A percentile compares a stretch with the other conserved stretches of the same genome.
Conservation (phyloP, 2,329 filamentous ascomycete species). For the Sordariomycetes sp. region DNA sequence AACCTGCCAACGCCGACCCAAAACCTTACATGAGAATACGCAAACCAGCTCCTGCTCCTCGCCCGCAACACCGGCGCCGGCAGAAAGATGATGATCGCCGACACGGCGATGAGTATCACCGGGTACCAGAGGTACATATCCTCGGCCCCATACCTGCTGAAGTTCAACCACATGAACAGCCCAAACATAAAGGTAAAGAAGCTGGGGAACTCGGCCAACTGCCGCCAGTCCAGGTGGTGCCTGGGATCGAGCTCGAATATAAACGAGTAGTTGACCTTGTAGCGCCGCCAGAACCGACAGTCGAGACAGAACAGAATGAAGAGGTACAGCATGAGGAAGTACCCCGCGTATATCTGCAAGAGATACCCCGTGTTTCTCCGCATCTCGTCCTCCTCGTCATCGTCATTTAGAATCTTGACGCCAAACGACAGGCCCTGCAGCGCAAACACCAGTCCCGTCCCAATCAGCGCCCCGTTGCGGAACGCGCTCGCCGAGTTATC, state of each 20-base stretch:
- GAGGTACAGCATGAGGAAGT: conserved; percentile 71
- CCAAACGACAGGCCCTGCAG: conserved; percentile 54
- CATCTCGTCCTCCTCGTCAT: conserved; percentile 30
- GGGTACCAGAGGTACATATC: conserved; percentile 77
- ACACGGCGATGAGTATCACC: conserved; percentile 60
- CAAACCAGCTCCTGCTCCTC: conserved; percentile 70
- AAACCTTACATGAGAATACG: conserved; percentile 62
- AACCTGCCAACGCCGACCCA: too few relatives aligned
- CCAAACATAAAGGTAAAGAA: conserved; percentile 71
- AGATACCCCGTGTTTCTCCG: conserved; percentile 50
- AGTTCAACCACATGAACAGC: conserved; percentile 81
- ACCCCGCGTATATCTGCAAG: conserved; percentile 84
- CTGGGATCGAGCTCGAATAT: conserved; percentile 93
- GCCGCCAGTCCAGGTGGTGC: conserved; percentile 78
- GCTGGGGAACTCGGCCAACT: conserved; percentile 75
- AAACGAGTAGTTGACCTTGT: conserved; percentile 91
- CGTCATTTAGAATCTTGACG: conserved; percentile 26
- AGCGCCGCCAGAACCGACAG: conserved; percentile 68
- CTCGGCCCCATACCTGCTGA: conserved; percentile 51
- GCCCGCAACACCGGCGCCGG: conserved; percentile 65
- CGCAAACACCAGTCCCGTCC: conserved; percentile 51
- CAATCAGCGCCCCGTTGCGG: conserved; percentile 52
- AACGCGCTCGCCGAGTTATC: conserved; percentile 47
- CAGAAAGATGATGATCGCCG: conserved; percentile 56
- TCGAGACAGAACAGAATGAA: conserved; percentile 76